Evolutionary conservation across 1,284 basidiomycete genomes (phyloP), one percentile per base, ranked within the genome.

Genomic region (Cerrena zonata): DNA sequence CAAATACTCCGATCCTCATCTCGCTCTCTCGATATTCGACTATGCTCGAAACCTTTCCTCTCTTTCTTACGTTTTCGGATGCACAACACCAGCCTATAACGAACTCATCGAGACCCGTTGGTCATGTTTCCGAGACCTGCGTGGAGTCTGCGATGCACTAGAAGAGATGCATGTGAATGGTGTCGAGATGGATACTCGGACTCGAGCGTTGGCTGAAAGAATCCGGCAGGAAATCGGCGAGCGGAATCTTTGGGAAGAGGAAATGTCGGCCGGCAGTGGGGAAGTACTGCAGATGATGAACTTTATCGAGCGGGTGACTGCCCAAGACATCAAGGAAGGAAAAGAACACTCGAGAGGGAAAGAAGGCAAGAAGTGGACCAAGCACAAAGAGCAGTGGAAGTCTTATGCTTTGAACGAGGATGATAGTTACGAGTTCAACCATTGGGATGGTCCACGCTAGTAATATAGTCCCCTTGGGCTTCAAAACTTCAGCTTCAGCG

Each of bases 121-220:
- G 91, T 69, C 71, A n/a, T 80, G 76, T 53, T 92, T 93, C 73
- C 78, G 78, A 15, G 89, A 94, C 67, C 68, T 93, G 27, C 75
- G 78, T 42, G 88, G 85, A 18, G 84, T 92, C 0, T 76, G 77
- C 48, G 77, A 78, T 22, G 80, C 84, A 15, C 68, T 93, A 4
- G 76, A 82, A 53, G 92, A 94, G 68, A 94, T 94, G 92, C 67
- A 72, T 21, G 75, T 80, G 34, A 90, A 91, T 57, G 89, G 84
- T 4, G 80, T 94, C 11, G 74, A 73, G 41, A 70, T 80, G 45
- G 84, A 93, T 61, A 65, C 62, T 12, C 70, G 68, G 36, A 92
- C 90, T 4, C 73, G 76, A 13, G 67, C 68, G 26, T 61, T 90
- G 18, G 75, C 83, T n/a, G 84, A 85, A 52, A 71, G 59, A n/a